These are phyloP conservation scores for Candida sp. DNA, from an alignment of 1,139 yeast species.

Conservation along the genomic window DNA sequence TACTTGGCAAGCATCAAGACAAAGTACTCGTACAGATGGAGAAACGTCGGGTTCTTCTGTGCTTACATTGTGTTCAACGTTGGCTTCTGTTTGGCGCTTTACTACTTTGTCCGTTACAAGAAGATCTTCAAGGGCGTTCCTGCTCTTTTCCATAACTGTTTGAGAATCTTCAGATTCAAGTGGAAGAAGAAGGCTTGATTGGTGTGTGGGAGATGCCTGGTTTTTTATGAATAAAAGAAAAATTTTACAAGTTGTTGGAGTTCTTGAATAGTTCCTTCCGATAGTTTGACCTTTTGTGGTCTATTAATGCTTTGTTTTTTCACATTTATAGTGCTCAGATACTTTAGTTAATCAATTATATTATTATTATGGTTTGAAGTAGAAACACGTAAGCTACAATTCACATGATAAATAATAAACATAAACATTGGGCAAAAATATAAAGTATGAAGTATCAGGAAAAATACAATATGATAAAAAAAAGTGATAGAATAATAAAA, in stretches of 20 bases:
- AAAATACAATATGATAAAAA: neutral
- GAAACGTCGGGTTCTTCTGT: conserved; percentile 66
- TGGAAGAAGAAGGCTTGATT: no score
- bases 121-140: conserved; percentile 11
- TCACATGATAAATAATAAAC: neutral
- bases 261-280: no score
- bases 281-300: no score
- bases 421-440: neutral
- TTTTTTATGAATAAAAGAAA: no score
- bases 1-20: conserved; percentile 51
- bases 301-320: no score
- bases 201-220: no score
- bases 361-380: no score
- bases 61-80: conserved; percentile 61
- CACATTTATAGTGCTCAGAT: no score
- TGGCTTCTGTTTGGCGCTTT: conserved; percentile 22
- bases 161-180: no score
- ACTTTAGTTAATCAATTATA: no score
- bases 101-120: conserved; percentile 24
- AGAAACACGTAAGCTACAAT: no score
- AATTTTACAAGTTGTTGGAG: no score
- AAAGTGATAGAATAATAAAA: neutral
- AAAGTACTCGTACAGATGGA: conserved; percentile 56
- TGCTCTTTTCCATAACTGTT: neutral
- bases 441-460: neutral